phyloP scores from a whole-genome alignment of 108 stramenopile genomes.

The Cyclotella atomus region DNA sequence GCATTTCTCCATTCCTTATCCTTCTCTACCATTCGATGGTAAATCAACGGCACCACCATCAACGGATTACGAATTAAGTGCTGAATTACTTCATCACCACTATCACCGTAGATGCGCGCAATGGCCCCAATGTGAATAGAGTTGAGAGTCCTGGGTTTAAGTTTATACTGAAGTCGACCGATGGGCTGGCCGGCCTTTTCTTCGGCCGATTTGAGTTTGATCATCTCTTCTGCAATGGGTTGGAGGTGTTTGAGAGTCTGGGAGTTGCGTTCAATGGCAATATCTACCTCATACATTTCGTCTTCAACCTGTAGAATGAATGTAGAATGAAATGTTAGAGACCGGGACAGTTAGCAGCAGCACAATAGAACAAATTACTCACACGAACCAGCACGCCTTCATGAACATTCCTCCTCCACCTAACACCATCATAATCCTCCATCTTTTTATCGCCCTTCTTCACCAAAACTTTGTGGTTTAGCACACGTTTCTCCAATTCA shows the following conservation, averaged over 20 bases:
- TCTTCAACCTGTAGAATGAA: conserved; percentile 68
- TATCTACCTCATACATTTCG: conserved; percentile 96
- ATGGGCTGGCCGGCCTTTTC: conserved; percentile 91
- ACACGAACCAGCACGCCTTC: conserved; percentile 69
- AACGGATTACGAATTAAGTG: conserved; percentile 92
- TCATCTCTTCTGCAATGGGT: conserved; percentile 92
- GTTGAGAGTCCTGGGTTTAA: conserved; percentile 66
- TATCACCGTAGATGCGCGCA: conserved; percentile 84
- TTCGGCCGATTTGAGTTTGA: conserved; percentile 67
- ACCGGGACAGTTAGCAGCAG: neutral
- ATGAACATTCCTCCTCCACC: conserved; percentile 69
- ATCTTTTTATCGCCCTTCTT: conserved; percentile 29
- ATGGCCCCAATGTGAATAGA: conserved; percentile 84
- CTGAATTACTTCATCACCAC: conserved; percentile 92
- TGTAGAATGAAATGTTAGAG: neutral
- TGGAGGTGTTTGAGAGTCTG: conserved; percentile 89
- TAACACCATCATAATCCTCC: conserved; percentile 71
- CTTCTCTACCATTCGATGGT: conserved; percentile 94
- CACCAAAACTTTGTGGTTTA: conserved; percentile 64
- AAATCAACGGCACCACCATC: conserved; percentile 94
- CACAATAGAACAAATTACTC: neutral
- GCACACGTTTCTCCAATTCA: conserved; percentile 50
- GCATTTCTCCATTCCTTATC: conserved; percentile 93
- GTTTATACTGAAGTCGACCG: conserved; percentile 81
- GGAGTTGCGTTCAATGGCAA: conserved; percentile 95